Conservation (phyloP, 176 grass and related monocot species). For the Eleusine indica region DNA sequence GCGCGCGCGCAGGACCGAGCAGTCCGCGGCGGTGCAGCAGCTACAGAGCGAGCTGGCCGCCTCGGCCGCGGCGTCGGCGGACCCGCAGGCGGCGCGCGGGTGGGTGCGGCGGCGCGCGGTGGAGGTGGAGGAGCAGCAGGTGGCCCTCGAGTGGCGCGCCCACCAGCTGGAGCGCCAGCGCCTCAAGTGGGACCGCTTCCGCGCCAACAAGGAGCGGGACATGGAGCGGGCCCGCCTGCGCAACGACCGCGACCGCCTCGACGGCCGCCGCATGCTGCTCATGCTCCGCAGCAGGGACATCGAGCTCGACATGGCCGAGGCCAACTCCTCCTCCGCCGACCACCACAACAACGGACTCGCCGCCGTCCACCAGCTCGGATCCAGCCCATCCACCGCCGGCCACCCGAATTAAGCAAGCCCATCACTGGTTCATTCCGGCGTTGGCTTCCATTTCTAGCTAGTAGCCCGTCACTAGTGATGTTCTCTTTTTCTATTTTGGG, state of each 20-base stretch:
- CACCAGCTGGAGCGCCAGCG: conserved; percentile 61
- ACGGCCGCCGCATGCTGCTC: conserved; percentile 74
- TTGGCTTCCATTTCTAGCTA: not conserved
- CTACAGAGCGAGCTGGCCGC: conserved; percentile 58
- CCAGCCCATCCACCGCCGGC: conserved; percentile 48
- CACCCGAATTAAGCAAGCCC: conserved; percentile 25
- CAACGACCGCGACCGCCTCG: conserved; percentile 59
- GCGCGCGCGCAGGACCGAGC: conserved; percentile 18
- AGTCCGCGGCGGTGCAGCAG: conserved; percentile 43
- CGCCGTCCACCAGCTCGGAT: conserved; percentile 16
- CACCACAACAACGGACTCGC: not conserved
- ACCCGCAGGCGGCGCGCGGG: conserved; percentile 41
- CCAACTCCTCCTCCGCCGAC: conserved; percentile 47
- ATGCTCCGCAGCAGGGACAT: conserved; percentile 74
- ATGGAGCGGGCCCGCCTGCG: conserved; percentile 71
- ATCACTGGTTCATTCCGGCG: not conserved
- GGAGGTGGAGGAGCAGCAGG: conserved; percentile 75
- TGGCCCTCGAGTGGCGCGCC: conserved; percentile 49
- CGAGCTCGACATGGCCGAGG: conserved; percentile 51
- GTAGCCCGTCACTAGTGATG: not conserved
- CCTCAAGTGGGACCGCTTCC: conserved; percentile 83
- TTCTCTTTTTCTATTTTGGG: not conserved
- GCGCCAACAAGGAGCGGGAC: conserved; percentile 66
- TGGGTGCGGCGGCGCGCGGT: conserved; percentile 61
- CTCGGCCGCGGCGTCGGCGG: conserved; percentile 14